Conservation (phyloP, 75 land plant genomes). For the Chamaecyparis obtusa region DNA sequence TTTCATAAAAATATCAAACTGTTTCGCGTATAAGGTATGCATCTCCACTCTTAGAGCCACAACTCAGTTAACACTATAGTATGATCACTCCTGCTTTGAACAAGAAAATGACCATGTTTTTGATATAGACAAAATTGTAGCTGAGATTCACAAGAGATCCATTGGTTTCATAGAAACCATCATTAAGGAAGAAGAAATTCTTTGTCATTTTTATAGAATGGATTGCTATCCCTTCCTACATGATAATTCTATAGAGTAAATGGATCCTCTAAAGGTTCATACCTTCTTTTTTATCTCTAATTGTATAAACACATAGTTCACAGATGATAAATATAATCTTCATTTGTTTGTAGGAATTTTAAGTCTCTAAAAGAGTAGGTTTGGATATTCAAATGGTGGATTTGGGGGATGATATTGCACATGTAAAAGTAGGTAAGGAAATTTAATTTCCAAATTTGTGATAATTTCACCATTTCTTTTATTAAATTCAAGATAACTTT, state of each 20-base stretch:
- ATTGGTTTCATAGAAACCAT: constrained; percentile 29
- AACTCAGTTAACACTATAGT: constrained; percentile 36
- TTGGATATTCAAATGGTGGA: constrained; percentile 26
- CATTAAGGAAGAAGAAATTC: constrained; percentile 28
- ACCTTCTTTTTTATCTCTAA: not conserved
- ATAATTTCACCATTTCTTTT: constrained; percentile 41
- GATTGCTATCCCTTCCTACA: constrained; percentile 44
- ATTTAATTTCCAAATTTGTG: constrained; percentile 28
- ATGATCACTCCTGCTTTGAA: constrained; percentile 31
- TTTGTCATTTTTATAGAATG: constrained; percentile 26
- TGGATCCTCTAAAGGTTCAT: constrained; percentile 19
- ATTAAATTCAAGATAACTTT: constrained; percentile 13
- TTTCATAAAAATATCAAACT: no score
- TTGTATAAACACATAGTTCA: not conserved
- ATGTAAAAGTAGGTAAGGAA: constrained; percentile 23
- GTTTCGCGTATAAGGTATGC: no score
- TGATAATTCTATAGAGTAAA: constrained; percentile 21
- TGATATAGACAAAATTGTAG: constrained; percentile 20
- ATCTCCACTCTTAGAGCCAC: no score
- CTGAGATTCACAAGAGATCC: constrained; percentile 29
- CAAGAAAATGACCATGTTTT: constrained; percentile 25
- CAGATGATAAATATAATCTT: not conserved
- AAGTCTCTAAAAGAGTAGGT: constrained; percentile 26
- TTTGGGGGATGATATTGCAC: constrained; percentile 22
- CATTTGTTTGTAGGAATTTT: constrained; percentile 27